Conservation (phyloP, 345 rosid species). For the Hibiscus tridactylites region DNA sequence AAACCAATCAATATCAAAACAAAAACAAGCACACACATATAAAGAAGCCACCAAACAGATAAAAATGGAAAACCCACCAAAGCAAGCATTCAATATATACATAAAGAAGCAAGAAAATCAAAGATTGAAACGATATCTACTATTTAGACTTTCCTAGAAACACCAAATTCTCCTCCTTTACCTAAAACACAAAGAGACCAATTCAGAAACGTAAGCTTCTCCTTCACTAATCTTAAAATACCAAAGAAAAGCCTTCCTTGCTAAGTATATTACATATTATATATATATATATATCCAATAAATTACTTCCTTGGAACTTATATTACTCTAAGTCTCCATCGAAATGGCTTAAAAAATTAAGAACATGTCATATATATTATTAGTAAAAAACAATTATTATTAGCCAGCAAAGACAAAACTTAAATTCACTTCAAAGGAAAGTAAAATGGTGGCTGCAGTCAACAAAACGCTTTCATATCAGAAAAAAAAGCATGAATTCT, state of each 20-base stretch:
- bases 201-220: constrained; percentile 2
- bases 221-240: constrained; percentile 6
- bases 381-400: background rate
- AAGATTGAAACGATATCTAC: background rate
- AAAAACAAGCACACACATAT: background rate
- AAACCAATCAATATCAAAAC: constrained; percentile 1
- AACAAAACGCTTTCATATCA: background rate
- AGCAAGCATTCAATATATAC: background rate
- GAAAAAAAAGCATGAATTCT: background rate
- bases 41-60: background rate
- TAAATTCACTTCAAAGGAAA: background rate
- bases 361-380: background rate
- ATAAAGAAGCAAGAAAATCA: background rate
- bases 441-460: constrained; percentile 1
- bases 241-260: background rate
- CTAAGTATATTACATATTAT: background rate
- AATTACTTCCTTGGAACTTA: background rate
- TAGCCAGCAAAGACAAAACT: background rate
- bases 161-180: background rate
- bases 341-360: background rate
- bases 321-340: background rate
- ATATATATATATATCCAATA: background rate
- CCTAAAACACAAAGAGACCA: background rate
- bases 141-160: background rate
- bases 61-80: background rate